Evolutionary conservation across 2,329 filamentous ascomycete genomes (phyloP), one percentile per base, ranked within the genome.

Genomic region (Pestalotiopsis sp.): DNA sequence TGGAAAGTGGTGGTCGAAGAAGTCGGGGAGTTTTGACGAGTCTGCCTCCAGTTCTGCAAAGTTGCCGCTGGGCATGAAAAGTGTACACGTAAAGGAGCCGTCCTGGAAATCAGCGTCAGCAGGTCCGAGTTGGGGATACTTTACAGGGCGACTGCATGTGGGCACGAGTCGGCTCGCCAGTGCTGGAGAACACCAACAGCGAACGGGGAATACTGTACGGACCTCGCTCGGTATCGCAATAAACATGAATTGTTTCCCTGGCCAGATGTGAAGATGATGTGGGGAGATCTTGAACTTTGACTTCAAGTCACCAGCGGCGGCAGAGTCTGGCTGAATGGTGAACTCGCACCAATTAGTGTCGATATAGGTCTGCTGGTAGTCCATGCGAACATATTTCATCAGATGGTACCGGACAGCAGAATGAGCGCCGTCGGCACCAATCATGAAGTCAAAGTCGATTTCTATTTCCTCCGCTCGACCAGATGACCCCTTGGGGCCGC

Each of bases 301-400:
- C 60, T 78, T 73, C 17, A 79, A 72, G 45, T 80, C 78, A 36
- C 76, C 72, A 4, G 71, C 70, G 7, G 72, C 66, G 0, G 75
- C 74, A 2, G 80, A 70, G 38, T 79, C 79, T 1, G 93, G 86
- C 23, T 88, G 84, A 70, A 99, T 94, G 64, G 90, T 90, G 78
- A 99, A 98, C 78, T 99, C 96, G 79, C 95, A 98, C 96, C 96
- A 99, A 4, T 98, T 83, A 0, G 95, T 96, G 80, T 98, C 95
- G 77, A 99, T 96, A 79, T 99, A 99, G 75, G 94, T 90, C 78
- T 99, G 96, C 74, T 92, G 87, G 77, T 97, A 99, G 81, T 96
- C 90, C 89, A 98, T 93, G 12, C 92, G 90, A 0, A 92, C 89
- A 75, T 89, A 98, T 82, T 98, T 98, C 95, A 99, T 99, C 82